A percentile compares a stretch with the other conserved stretches of the same genome.
Conservation (phyloP, 2,329 filamentous ascomycete genomes). For the Diplodia scrobiculata region DNA sequence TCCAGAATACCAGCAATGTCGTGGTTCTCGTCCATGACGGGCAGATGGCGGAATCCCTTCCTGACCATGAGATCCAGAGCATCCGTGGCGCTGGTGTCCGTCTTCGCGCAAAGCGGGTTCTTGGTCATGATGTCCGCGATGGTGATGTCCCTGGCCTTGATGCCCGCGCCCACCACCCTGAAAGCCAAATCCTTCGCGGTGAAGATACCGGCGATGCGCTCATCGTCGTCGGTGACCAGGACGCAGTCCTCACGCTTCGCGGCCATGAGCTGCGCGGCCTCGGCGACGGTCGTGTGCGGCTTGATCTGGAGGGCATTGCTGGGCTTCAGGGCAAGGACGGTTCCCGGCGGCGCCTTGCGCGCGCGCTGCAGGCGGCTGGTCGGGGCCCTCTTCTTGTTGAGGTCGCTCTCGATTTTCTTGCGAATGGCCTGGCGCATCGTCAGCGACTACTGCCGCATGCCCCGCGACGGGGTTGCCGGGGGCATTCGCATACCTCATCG, state of each 20-base stretch:
- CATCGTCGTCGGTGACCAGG: slow-evolving; percentile 94
- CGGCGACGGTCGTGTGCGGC: slow-evolving; percentile 86
- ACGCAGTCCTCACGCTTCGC: slow-evolving; percentile 98
- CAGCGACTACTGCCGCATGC: slow-evolving; percentile 32
- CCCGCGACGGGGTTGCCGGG: not conserved
- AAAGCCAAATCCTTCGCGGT: slow-evolving; percentile 98
- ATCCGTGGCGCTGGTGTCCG: slow-evolving; percentile 96
- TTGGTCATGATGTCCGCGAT: slow-evolving; percentile 99
- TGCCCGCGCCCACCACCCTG: slow-evolving; percentile 86
- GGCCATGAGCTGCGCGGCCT: slow-evolving; percentile 97
- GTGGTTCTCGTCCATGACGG: slow-evolving; percentile 99
- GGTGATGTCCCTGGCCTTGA: slow-evolving; percentile 85
- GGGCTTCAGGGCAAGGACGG: slow-evolving; percentile 91
- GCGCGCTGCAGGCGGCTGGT: slow-evolving; percentile 77
- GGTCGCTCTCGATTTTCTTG: slow-evolving; percentile 92
- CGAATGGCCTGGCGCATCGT: slow-evolving; percentile 74
- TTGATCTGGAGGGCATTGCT: slow-evolving; percentile 98
- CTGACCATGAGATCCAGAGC: slow-evolving; percentile 96
- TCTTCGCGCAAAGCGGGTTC: slow-evolving; percentile 95
- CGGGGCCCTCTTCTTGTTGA: slow-evolving; percentile 93
- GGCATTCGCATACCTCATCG: slow-evolving; percentile 76
- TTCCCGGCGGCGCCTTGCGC: slow-evolving; percentile 92
- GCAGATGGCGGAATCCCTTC: slow-evolving; percentile 95
- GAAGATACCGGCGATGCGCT: slow-evolving; percentile 97
- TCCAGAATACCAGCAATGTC: slow-evolving; percentile 97